These are phyloP conservation scores for Flagelloscypha sp. DNA, from an alignment of 768 basidiomycete species.

Conservation along the genomic window DNA sequence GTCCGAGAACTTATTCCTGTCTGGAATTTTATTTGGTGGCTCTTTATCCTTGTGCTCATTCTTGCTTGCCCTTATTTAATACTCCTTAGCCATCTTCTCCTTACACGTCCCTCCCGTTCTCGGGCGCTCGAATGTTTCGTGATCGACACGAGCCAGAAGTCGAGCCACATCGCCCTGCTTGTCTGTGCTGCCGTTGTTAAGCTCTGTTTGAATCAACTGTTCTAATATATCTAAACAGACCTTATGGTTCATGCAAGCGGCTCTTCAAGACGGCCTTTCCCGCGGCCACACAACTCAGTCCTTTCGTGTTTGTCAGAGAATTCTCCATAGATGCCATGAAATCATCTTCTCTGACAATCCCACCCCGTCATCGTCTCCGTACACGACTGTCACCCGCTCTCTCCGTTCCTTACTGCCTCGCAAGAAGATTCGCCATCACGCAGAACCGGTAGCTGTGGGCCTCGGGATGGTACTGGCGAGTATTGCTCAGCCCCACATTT, in stretches of 20 bases:
- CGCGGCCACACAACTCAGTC: conserved; percentile 54
- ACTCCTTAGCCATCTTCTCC: conserved; percentile 73
- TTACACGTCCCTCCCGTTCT: conserved; percentile 87
- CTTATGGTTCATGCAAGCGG: conserved; percentile 98
- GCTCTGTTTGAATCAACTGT: conserved; percentile 10
- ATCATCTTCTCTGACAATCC: conserved; percentile 92
- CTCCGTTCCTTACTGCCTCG: conserved; percentile 39
- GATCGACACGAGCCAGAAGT: conserved; percentile 77
- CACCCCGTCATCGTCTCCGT: conserved; percentile 55
- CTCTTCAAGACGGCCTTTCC: conserved; percentile 70
- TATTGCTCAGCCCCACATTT: conserved; percentile 69
- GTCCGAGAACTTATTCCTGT: conserved; percentile 70
- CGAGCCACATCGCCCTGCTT: conserved; percentile 92
- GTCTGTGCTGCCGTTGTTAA: conserved; percentile 43
- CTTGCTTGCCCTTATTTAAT: conserved; percentile 14
- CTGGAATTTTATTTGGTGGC: conserved; percentile 83
- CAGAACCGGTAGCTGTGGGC: conserved; percentile 74
- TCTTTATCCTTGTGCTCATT: conserved; percentile 4
- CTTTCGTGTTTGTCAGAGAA: conserved; percentile 86
- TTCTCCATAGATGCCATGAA: conserved; percentile 86
- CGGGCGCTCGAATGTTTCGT: conserved; percentile 93
- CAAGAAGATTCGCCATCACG: conserved; percentile 63
- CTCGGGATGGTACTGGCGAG: conserved; percentile 72
- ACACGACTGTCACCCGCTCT: conserved; percentile 49
- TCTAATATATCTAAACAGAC: conserved; percentile 44